A percentile compares a stretch with the other conserved stretches of the same genome.
Conservation (phyloP, 2,329 filamentous ascomycete species). For the Phyllachora maydis region DNA sequence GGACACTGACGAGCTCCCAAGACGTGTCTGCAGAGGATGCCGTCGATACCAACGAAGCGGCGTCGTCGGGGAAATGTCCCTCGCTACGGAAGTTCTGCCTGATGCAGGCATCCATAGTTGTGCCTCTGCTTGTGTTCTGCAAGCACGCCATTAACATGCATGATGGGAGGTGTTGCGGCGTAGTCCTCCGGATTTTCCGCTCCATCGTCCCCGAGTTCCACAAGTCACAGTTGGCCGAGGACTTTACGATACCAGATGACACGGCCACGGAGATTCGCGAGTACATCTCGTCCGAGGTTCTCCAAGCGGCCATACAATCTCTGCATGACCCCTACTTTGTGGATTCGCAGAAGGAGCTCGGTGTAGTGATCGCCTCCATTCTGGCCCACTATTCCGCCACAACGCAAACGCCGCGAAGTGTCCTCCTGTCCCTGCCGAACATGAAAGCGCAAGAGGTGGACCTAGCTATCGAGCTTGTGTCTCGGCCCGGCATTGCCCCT, state of each 20-base stretch:
- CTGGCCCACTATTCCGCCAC: constrained; percentile 52
- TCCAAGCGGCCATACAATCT: constrained; percentile 76
- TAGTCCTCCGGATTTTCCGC: constrained; percentile 71
- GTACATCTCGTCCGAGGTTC: constrained; percentile 73
- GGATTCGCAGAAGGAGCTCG: constrained; percentile 83
- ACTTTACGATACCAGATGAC: constrained; percentile 24
- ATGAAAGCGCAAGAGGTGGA: constrained; percentile 51
- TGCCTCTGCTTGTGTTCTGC: constrained; percentile 79
- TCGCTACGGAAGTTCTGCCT: constrained; percentile 70
- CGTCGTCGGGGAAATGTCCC: constrained; percentile 19
- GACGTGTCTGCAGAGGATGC: neutral
- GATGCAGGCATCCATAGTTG: constrained; percentile 55
- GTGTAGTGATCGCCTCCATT: constrained; percentile 70
- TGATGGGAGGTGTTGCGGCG: constrained; percentile 72
- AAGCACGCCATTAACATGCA: constrained; percentile 78
- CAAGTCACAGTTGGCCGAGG: constrained; percentile 12
- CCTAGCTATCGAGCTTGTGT: constrained; percentile 37
- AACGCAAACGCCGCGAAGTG: constrained; percentile 48
- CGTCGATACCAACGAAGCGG: constrained; percentile 6
- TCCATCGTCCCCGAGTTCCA: constrained; percentile 71
- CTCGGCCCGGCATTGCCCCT: constrained; percentile 35
- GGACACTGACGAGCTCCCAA: no score
- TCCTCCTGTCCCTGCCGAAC: constrained; percentile 65
- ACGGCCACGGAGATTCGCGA: constrained; percentile 56
- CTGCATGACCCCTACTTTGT: constrained; percentile 94